A percentile compares a stretch with the other conserved stretches of the same genome.
Evolutionary conservation across 83 land plant genomes (phyloP).

Genomic region (Thuja plicata): DNA sequence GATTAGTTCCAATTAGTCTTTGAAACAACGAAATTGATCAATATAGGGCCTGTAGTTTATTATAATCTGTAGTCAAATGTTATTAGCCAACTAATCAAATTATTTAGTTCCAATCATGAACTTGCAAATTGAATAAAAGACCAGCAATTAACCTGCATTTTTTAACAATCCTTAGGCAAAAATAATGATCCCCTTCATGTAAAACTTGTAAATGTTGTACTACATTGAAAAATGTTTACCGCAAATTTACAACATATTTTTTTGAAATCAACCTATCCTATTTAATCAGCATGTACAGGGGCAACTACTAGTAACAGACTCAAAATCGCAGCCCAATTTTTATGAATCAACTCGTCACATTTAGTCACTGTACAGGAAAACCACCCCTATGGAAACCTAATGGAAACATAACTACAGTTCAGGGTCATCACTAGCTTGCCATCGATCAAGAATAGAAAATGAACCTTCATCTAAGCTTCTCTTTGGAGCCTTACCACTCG

Average conservation of each 20-base stretch:
- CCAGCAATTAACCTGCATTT: not conserved
- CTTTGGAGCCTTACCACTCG: constrained; percentile 1
- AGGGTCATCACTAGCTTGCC: constrained; percentile 12
- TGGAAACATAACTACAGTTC: not conserved
- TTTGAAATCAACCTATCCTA: not conserved
- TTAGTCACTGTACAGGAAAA: not conserved
- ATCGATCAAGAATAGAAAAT: constrained; percentile 1
- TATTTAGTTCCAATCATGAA: not conserved
- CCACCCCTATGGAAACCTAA: not conserved
- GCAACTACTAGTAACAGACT: not conserved
- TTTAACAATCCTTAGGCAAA: not conserved
- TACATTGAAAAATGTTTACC: not conserved
- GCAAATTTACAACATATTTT: not conserved
- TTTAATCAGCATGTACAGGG: not conserved
- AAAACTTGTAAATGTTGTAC: not conserved
- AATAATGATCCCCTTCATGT: no score
- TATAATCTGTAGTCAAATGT: no score
- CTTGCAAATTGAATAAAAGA: not conserved
- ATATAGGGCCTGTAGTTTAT: not conserved
- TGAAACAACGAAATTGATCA: not conserved
- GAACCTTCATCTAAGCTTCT: constrained; percentile 14
- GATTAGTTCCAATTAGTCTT: not conserved
- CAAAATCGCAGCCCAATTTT: not conserved
- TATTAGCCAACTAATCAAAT: no score
- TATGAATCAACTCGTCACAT: not conserved